Percentiles rank a stretch among this genome's conserved stretches.
These are phyloP conservation scores for Phaeoacremonium minimum DNA, from an alignment of 2,329 filamentous ascomycete species.

Conservation along the genomic window DNA sequence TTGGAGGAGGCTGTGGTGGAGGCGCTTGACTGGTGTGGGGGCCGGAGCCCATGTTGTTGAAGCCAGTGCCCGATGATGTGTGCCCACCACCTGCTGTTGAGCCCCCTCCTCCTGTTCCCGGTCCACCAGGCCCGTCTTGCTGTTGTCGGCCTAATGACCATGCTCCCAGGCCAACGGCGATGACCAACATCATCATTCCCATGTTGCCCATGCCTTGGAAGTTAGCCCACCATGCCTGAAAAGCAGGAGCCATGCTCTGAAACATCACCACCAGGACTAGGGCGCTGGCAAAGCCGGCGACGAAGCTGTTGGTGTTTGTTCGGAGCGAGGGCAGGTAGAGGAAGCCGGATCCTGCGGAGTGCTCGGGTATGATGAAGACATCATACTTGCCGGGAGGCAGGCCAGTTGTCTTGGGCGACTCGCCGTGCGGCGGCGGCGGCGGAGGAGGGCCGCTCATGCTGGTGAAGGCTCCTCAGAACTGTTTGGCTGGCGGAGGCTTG, in stretches of 20 bases:
- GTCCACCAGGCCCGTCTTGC: constrained; percentile 31
- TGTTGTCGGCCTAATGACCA: constrained; percentile 72
- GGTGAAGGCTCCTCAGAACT: constrained; percentile 6
- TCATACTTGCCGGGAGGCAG: constrained; percentile 90
- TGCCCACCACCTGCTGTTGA: constrained; percentile 9
- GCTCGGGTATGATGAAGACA: constrained; percentile 93
- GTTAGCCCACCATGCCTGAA: constrained; percentile 68
- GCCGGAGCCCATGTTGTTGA: constrained; percentile 9
- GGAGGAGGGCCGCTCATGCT: constrained; percentile 61
- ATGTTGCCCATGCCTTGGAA: constrained; percentile 69
- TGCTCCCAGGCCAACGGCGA: constrained; percentile 70
- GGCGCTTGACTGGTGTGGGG: constrained; percentile 12
- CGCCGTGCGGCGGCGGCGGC: constrained; percentile 82
- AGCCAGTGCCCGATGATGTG: constrained; percentile 16
- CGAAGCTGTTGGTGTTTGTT: constrained; percentile 84
- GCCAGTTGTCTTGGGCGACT: constrained; percentile 67
- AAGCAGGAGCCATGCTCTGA: constrained; percentile 66
- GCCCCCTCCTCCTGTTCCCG: constrained; percentile 7
- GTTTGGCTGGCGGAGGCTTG: constrained; percentile 1
- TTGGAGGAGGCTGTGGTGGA: constrained; percentile 25
- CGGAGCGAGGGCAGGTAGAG: constrained; percentile 88
- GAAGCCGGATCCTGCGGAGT: constrained; percentile 84
- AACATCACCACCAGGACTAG: constrained; percentile 70
- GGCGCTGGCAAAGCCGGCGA: constrained; percentile 78
- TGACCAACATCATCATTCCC: constrained; percentile 66